phyloP scores from a whole-genome alignment of 106 monocot genomes.

The Xerophyta viscosa region DNA sequence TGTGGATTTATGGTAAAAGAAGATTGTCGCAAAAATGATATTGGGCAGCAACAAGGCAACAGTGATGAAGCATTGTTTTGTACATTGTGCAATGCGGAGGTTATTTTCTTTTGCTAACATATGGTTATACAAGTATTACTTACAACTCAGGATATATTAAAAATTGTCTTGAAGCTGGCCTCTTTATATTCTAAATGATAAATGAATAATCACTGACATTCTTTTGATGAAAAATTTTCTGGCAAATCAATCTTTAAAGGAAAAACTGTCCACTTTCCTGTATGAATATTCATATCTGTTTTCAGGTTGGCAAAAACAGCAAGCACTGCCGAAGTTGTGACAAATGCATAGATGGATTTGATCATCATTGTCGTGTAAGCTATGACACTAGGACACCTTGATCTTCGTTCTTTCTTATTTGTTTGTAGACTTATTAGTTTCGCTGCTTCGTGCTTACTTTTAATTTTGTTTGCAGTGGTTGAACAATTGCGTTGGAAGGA shows the following conservation, averaged over 20 bases:
- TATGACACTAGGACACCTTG: neutral
- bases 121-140: no score
- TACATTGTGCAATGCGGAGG: constrained; percentile 79
- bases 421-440: no score
- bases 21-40: constrained; percentile 43
- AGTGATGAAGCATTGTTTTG: constrained; percentile 58
- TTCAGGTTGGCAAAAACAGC: constrained; percentile 64
- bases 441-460: no score
- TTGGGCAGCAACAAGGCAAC: constrained; percentile 14
- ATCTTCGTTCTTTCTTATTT: neutral
- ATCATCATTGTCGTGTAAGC: constrained; percentile 84
- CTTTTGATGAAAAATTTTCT: no score
- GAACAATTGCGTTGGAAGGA: constrained; percentile 77
- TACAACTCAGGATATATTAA: no score
- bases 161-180: no score
- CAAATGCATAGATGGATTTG: constrained; percentile 77
- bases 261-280: no score
- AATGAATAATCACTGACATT: no score
- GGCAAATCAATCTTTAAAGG: no score
- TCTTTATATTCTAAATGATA: no score
- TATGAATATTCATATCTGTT: no score
- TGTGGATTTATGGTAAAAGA: constrained; percentile 49
- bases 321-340: constrained; percentile 74
- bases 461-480: constrained; percentile 45
- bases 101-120: constrained; percentile 5